Evolutionary conservation across 2,329 filamentous ascomycete species (phyloP).

Genomic region (Chaetomiaceae sp.): DNA sequence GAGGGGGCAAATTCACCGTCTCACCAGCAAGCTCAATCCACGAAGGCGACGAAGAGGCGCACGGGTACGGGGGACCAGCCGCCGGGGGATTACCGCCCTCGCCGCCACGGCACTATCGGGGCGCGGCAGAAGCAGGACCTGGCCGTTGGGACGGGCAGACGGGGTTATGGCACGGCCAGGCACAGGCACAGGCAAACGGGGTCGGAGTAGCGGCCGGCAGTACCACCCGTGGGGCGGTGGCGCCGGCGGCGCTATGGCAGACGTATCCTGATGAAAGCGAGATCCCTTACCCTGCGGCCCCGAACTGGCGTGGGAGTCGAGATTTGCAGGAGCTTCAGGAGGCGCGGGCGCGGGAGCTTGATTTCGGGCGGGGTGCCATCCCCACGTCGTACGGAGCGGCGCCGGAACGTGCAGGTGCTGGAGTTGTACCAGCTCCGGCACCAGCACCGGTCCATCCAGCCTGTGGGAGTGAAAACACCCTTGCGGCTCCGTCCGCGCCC

Average conservation of each 20-base stretch:
- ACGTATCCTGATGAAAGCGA: slow-evolving; percentile 5
- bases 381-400: slow-evolving; percentile 19
- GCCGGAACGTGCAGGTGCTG: background rate
- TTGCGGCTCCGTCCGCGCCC: background rate
- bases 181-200: background rate
- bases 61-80: background rate
- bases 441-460: background rate
- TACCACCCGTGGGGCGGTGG: background rate
- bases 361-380: slow-evolving; percentile 7
- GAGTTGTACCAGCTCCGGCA: background rate
- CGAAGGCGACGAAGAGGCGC: slow-evolving; percentile 8
- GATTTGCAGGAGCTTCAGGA: slow-evolving; percentile 20
- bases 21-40: slow-evolving; percentile 25
- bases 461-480: background rate
- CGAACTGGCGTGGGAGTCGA: slow-evolving; percentile 19
- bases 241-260: slow-evolving; percentile 4
- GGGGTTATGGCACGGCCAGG: background rate
- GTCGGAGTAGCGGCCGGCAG: background rate
- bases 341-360: slow-evolving; percentile 17
- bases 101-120: slow-evolving; percentile 4
- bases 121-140: background rate
- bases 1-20: slow-evolving; percentile 16
- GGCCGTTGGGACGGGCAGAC: background rate
- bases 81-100: background rate
- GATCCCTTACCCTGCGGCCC: slow-evolving; percentile 6